Conservation (phyloP, 305 asterid species). For the Coffea humblotiana region DNA sequence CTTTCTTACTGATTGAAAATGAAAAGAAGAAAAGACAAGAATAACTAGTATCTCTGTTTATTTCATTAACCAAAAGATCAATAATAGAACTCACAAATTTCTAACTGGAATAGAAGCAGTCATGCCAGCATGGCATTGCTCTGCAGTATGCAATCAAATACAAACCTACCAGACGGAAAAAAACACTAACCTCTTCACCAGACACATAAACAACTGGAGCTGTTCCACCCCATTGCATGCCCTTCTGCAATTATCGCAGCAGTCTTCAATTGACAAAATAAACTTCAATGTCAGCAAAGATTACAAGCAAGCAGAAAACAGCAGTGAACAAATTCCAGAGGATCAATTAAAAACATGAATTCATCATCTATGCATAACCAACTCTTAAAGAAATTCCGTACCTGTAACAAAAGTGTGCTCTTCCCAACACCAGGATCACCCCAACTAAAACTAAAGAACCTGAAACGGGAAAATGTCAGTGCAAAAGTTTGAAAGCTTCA, state of each 20-base stretch:
- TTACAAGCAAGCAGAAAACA: slow-evolving; percentile 16
- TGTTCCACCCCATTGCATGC: slow-evolving; percentile 40
- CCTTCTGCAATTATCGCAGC: slow-evolving; percentile 85
- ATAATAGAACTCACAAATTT: background rate
- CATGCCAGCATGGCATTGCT: background rate
- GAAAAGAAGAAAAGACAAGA: background rate
- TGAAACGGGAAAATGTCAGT: slow-evolving; percentile 25
- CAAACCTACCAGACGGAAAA: background rate
- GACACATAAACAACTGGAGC: slow-evolving; percentile 88
- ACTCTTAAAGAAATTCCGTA: slow-evolving; percentile 24
- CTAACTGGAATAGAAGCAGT: background rate
- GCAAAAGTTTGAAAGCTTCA: background rate
- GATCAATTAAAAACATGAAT: slow-evolving; percentile 7
- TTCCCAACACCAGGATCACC: slow-evolving; percentile 99
- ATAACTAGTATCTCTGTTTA: background rate
- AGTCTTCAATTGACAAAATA: slow-evolving; percentile 48
- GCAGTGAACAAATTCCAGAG: background rate
- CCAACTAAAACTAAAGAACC: slow-evolving; percentile 95
- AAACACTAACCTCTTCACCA: slow-evolving; percentile 85
- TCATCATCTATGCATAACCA: background rate
- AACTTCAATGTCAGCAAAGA: slow-evolving; percentile 21
- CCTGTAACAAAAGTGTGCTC: slow-evolving; percentile 94
- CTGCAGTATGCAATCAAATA: background rate
- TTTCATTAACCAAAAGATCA: background rate
- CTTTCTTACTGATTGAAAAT: background rate